phyloP scores from a whole-genome alignment of 2,329 filamentous ascomycete species.

The Penicillium sp. region DNA sequence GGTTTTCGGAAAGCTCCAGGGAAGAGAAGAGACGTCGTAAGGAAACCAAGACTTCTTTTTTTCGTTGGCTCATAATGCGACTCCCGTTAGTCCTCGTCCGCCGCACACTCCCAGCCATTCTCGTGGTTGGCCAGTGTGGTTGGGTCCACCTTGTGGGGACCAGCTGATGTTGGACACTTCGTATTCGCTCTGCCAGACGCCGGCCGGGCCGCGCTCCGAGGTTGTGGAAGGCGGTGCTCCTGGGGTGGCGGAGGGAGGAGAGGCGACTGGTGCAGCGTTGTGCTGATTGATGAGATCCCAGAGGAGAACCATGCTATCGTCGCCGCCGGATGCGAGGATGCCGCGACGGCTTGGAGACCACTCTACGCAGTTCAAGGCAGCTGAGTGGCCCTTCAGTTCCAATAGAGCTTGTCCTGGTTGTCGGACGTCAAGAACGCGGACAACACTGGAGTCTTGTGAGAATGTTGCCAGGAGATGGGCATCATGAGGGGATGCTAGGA shows the following conservation, averaged over 20 bases:
- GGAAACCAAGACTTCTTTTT: slow-evolving; percentile 13
- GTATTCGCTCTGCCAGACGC: slow-evolving; percentile 49
- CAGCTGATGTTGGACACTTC: slow-evolving; percentile 51
- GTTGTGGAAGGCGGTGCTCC: slow-evolving; percentile 32
- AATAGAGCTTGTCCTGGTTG: slow-evolving; percentile 94
- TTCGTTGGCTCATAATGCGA: slow-evolving; percentile 35
- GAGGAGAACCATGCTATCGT: slow-evolving; percentile 86
- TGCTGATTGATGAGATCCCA: slow-evolving; percentile 84
- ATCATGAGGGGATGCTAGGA: slow-evolving; percentile 82
- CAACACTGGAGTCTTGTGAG: slow-evolving; percentile 85
- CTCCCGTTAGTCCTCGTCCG: slow-evolving; percentile 48
- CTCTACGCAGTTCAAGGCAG: slow-evolving; percentile 86
- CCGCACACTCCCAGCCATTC: slow-evolving; percentile 49
- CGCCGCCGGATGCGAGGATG: slow-evolving; percentile 84
- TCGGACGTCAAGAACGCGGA: slow-evolving; percentile 92
- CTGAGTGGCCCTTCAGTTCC: slow-evolving; percentile 84
- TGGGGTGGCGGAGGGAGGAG: slow-evolving; percentile 34
- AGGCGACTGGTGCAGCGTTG: slow-evolving; percentile 49
- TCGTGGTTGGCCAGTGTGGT: slow-evolving; percentile 32
- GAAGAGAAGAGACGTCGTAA: slow-evolving; percentile 6
- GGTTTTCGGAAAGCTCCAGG: not conserved
- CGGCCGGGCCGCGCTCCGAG: slow-evolving; percentile 46
- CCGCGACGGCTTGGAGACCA: slow-evolving; percentile 89
- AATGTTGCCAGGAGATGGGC: slow-evolving; percentile 96
- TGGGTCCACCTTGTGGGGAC: slow-evolving; percentile 45